phyloP scores from a whole-genome alignment of 768 basidiomycete genomes.

The Cystobasidium onofrii region DNA sequence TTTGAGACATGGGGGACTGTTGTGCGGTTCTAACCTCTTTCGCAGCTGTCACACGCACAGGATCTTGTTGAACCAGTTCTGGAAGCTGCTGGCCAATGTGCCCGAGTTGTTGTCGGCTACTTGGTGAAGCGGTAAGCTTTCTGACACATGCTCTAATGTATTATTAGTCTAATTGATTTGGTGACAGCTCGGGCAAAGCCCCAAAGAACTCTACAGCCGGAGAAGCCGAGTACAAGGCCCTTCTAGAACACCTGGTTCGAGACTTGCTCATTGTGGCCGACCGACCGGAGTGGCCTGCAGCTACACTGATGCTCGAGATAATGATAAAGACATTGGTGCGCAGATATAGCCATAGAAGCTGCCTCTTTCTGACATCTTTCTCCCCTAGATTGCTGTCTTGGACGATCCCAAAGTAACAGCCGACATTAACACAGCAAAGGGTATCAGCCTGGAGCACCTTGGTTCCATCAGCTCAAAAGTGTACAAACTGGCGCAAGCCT shows the following conservation, averaged over 20 bases:
- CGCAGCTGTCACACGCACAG: neutral
- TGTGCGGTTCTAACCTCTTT: neutral
- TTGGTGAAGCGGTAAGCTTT: conserved; percentile 56
- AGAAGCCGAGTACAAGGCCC: conserved; percentile 84
- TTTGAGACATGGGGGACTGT: neutral
- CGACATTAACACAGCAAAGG: conserved; percentile 78
- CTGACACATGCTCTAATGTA: neutral
- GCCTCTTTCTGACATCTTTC: neutral
- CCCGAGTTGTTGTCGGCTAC: conserved; percentile 71
- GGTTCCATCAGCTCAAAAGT: conserved; percentile 84
- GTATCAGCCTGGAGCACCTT: conserved; percentile 83
- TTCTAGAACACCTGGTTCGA: conserved; percentile 81
- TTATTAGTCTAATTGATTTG: neutral
- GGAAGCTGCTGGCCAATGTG: conserved; percentile 74
- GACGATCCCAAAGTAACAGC: conserved; percentile 66
- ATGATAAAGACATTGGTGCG: conserved; percentile 76
- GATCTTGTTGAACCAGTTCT: conserved; percentile 51
- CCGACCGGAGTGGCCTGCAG: conserved; percentile 97
- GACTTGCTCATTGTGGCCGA: conserved; percentile 81
- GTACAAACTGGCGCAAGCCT: conserved; percentile 49
- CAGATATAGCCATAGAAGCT: neutral
- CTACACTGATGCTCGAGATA: conserved; percentile 68
- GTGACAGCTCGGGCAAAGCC: conserved; percentile 66
- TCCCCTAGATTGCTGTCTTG: conserved; percentile 62
- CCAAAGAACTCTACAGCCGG: conserved; percentile 69